These are phyloP conservation scores for Aegilops sharonensis DNA, from an alignment of 176 grass and related monocot species.

Conservation along the genomic window DNA sequence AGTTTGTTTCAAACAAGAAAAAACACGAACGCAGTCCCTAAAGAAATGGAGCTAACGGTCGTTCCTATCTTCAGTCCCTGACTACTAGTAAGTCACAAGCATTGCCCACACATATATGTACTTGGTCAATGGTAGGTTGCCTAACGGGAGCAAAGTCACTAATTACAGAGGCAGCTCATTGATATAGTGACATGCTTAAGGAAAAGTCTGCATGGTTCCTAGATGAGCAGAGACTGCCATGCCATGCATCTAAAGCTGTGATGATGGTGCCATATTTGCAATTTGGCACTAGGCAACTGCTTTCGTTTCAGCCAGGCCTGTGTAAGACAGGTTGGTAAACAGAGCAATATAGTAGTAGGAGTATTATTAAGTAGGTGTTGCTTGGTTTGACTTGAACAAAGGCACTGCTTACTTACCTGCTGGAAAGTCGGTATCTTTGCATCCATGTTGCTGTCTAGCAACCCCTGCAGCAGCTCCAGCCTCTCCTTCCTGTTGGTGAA, in stretches of 20 bases:
- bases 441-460: slow-evolving; percentile 72
- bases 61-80: background rate
- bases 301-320: background rate
- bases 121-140: background rate
- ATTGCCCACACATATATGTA: background rate
- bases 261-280: background rate
- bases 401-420: slow-evolving; percentile 43
- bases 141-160: background rate
- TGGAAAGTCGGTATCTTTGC: slow-evolving; percentile 62
- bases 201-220: background rate
- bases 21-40: too few relatives aligned
- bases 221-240: background rate
- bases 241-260: background rate
- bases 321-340: slow-evolving; percentile 3
- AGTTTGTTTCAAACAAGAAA: too few relatives aligned
- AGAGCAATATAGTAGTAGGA: background rate
- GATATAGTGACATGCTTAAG: too few relatives aligned
- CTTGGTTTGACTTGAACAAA: slow-evolving; percentile 3
- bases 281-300: background rate
- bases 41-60: background rate
- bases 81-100: background rate
- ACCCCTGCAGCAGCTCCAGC: slow-evolving; percentile 70
- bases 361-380: background rate
- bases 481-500: slow-evolving; percentile 72
- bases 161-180: background rate